Base-by-base conservation (phyloP, 2,329 filamentous ascomycete genomes). In the Cladosporium sp. region DNA sequence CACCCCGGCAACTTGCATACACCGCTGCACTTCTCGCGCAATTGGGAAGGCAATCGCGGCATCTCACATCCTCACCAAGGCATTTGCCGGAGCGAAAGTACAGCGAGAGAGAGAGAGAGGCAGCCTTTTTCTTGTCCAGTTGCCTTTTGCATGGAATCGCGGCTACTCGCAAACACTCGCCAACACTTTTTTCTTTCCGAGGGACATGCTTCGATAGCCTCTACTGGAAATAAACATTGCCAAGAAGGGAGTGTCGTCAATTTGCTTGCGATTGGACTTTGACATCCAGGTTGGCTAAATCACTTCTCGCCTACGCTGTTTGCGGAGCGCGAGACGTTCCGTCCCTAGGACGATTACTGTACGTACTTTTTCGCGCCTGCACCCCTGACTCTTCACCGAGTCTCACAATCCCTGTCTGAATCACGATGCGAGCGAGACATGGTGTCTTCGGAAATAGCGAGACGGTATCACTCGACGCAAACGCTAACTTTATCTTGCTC, bases 181-280 rank as follows among this genome's bases (percentile, higher is more conserved):
- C n/a, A n/a, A 16, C 32, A 35, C 15, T 15, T 29, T 33, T 32
- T 9, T 15, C 25, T 38, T 38, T 4, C 22, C 25, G 36, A 25
- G 45, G 45, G 45, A 48, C 45, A 48, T 48, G 45, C 45, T 35
- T 35, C 39, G 45, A 40, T 48, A 40, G 38, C 32, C 45, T 48
- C 15, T 15, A 20, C 32, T 27, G 22, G 22, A 27, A 27, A 27
- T 27, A 35, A 35, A 35, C 13, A 35, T 35, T 16, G 15, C 12
- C 15, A 16, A n/a, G n/a, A 16, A 11, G 32, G 15, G 32, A 35
- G 12, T 15, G 6, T 35, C n/a, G 13, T 35, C 7, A 7, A n/a
- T 16, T 16, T 15, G 11, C 32, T 7, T 27, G 22, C 13, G 3
- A n/a, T 35, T 16, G 32, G 32, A 16, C 12, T 16, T n/a, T n/a